phyloP scores from a whole-genome alignment of 192 early-diverging fungal genomes.

The Funneliformis geosporum region DNA sequence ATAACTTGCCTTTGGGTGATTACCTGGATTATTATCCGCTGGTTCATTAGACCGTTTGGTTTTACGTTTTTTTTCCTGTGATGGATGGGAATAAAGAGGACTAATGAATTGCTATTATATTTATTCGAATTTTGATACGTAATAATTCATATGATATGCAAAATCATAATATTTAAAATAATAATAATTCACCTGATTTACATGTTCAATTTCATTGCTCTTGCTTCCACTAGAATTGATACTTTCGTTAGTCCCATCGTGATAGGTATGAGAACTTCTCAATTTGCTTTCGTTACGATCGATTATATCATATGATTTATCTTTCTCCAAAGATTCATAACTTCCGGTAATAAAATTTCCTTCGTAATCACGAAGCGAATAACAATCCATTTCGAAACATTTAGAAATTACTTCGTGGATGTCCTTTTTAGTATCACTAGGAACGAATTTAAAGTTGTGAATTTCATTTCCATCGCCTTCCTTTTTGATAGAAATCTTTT shows the following conservation, averaged over 20 bases:
- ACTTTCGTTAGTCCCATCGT: neutral
- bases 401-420: conserved; percentile 21
- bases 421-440: neutral
- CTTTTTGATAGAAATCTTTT: neutral
- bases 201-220: neutral
- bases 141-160: neutral
- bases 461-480: neutral
- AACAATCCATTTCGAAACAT: conserved; percentile 11
- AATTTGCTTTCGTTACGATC: neutral
- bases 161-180: neutral
- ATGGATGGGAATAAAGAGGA: neutral
- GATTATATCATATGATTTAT: conserved; percentile 2
- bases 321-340: conserved; percentile 6
- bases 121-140: neutral
- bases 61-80: neutral
- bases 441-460: conserved; percentile 4
- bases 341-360: conserved; percentile 12
- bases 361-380: neutral
- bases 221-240: neutral
- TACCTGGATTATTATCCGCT: neutral
- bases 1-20: neutral
- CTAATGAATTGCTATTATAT: neutral
- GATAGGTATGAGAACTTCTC: neutral
- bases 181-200: neutral
- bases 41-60: neutral